Percentiles rank a stretch among this genome's conserved stretches.
Evolutionary conservation across 441 rosid genomes (phyloP).

Genomic region (Geranium incanum): DNA sequence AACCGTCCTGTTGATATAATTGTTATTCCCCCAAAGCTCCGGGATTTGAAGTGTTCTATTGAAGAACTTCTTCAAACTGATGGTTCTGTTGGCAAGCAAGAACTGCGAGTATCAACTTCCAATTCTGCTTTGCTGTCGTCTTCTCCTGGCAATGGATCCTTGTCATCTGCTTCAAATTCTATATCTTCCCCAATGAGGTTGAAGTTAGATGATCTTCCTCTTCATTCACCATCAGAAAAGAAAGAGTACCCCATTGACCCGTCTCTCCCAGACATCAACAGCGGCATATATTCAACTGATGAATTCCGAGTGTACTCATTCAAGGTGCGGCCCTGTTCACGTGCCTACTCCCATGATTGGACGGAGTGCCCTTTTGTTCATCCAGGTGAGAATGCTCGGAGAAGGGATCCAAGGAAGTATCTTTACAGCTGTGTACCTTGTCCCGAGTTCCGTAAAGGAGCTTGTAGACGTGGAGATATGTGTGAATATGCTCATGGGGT

Average conservation of each 20-base stretch:
- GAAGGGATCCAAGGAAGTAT: slow-evolving; percentile 70
- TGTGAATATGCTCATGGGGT: slow-evolving; percentile 56
- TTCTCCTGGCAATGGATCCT: slow-evolving; percentile 36
- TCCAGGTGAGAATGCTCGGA: slow-evolving; percentile 68
- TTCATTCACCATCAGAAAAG: slow-evolving; percentile 30
- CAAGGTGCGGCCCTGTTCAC: slow-evolving; percentile 64
- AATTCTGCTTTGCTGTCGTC: slow-evolving; percentile 44
- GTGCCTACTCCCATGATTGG: slow-evolving; percentile 79
- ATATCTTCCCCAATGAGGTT: slow-evolving; percentile 29
- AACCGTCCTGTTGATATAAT: slow-evolving; percentile 51
- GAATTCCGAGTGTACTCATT: slow-evolving; percentile 74
- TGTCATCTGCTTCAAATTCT: slow-evolving; percentile 33
- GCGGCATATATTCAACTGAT: slow-evolving; percentile 59
- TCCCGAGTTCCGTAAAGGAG: slow-evolving; percentile 67
- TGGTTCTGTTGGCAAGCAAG: slow-evolving; percentile 31
- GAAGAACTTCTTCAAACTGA: slow-evolving; percentile 51
- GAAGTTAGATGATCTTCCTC: slow-evolving; percentile 26
- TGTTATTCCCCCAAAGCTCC: slow-evolving; percentile 56
- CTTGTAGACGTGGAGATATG: slow-evolving; percentile 70
- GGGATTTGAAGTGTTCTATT: slow-evolving; percentile 39
- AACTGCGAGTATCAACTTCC: slow-evolving; percentile 13
- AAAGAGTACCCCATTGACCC: slow-evolving; percentile 69
- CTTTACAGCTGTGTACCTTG: slow-evolving; percentile 76
- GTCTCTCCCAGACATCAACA: slow-evolving; percentile 23
- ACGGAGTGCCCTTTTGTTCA: slow-evolving; percentile 77